phyloP scores from a whole-genome alignment of 768 basidiomycete species.

The Leccinum boreale region DNA sequence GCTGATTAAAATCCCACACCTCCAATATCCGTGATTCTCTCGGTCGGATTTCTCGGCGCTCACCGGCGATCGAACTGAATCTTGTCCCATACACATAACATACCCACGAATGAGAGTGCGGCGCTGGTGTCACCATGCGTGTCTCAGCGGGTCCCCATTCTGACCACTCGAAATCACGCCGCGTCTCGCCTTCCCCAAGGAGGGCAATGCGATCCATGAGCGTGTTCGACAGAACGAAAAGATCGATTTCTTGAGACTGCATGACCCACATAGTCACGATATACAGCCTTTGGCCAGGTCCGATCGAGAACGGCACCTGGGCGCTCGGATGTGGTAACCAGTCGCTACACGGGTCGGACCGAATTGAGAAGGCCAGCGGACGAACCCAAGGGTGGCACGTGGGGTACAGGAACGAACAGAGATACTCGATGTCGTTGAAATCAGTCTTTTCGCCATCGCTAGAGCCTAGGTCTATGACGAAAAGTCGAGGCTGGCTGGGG shows the following conservation, averaged over 20 bases:
- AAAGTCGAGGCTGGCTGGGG: conserved; percentile 26
- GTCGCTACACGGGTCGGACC: conserved; percentile 51
- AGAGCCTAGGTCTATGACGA: conserved; percentile 41
- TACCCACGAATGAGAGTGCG: conserved; percentile 48
- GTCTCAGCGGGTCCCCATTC: conserved; percentile 51
- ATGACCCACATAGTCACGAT: conserved; percentile 44
- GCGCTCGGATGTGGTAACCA: conserved; percentile 37
- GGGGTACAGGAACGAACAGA: conserved; percentile 44
- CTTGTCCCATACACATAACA: conserved; percentile 55
- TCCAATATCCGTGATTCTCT: conserved; percentile 26
- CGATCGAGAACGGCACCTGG: conserved; percentile 46
- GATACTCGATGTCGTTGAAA: conserved; percentile 31
- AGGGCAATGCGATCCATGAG: conserved; percentile 28
- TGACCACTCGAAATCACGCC: conserved; percentile 40
- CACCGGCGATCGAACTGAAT: conserved; percentile 33
- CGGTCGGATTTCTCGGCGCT: conserved; percentile 9
- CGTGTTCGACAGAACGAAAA: conserved; percentile 43
- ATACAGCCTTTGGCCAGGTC: conserved; percentile 41
- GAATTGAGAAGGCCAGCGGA: conserved; percentile 40
- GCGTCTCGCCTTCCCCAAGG: conserved; percentile 12
- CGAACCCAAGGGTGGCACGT: conserved; percentile 25
- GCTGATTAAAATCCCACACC: conserved; percentile 53
- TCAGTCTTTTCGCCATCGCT: conserved; percentile 27
- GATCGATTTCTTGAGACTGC: conserved; percentile 30
- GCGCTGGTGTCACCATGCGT: conserved; percentile 38